Base-by-base conservation (phyloP, 2,329 filamentous ascomycete species). In the Aspergillus felis region DNA sequence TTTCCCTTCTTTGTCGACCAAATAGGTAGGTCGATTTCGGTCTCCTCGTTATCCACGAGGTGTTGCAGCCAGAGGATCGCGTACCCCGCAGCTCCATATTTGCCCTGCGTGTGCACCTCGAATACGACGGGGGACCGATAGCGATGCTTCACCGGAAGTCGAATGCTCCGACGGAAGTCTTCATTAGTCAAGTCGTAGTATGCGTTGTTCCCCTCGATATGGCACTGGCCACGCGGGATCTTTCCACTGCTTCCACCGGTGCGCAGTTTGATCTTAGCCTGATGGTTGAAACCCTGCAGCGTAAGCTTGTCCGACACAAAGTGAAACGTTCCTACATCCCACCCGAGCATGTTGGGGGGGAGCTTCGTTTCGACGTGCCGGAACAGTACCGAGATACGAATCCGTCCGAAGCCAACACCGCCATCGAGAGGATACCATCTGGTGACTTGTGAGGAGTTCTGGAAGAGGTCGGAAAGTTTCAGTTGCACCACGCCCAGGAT, bases 361-460 rank as follows among this genome's bases (percentile, higher is more conserved):
- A 97, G 81, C 49, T 86, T 86, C 54, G 93, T 88, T 72, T 96
- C 92, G 47, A 97, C 85, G 28, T 90, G 92, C 28, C 93, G 87
- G 84, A 97, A 96, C 3, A 97, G 82, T 3, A 97, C 76, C 0
- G 91, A 96, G 64, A 99, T 89, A 44, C 92, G 88, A 58, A 96
- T 83, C 7, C 93, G 88, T 42, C 94, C 94, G 63, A 94, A 97
- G 0, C 94, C 90, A 61, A 97, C 87, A 10, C 94, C 94, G 24
- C 93, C 94, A 69, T 96, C 92, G 0, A 99, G 82, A n/a, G 94
- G 93, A 71, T 97, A 97, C 92, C 92, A 97, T 58, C 92, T 82
- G 2, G 92, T 95, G 55, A 87, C 83, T 72, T 97, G 91, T 48
- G 91, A 96, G 63, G 87, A 89, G 0, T 88, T 95, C 66, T 93